A percentile compares a stretch with the other conserved stretches of the same genome.
phyloP scores from a whole-genome alignment of 352 stramenopile genomes.

The Phytopythium sindhum region DNA sequence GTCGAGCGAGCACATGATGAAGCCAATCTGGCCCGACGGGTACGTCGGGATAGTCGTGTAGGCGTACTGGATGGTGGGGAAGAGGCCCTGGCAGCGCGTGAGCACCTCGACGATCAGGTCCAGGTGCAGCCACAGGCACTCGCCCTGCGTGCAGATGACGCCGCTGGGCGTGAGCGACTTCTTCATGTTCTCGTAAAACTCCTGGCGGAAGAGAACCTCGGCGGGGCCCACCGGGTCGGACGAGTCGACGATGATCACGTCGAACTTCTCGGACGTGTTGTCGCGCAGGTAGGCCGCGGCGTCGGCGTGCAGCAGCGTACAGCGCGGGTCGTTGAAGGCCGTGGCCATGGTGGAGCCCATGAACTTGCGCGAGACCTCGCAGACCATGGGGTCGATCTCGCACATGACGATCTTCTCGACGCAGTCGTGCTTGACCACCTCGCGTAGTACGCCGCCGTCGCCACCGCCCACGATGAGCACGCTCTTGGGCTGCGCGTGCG shows the following conservation, averaged over 20 bases:
- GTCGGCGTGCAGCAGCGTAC: constrained; percentile 93
- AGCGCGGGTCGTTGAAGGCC: constrained; percentile 94
- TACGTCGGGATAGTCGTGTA: constrained; percentile 99
- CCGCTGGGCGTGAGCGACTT: constrained; percentile 82
- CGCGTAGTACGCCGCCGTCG: constrained; percentile 96
- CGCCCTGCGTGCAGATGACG: constrained; percentile 91
- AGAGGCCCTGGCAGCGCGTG: constrained; percentile 85
- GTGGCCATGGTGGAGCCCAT: constrained; percentile 88
- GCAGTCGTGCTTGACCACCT: constrained; percentile 92
- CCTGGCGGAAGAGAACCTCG: constrained; percentile 92
- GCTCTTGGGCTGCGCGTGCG: constrained; percentile 93
- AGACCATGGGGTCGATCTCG: constrained; percentile 99
- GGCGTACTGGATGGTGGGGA: constrained; percentile 96
- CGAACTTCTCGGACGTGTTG: constrained; percentile 86
- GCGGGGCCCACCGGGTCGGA: constrained; percentile 94
- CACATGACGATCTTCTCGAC: constrained; percentile 98
- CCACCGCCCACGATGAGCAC: constrained; percentile 98
- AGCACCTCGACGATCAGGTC: constrained; percentile 96
- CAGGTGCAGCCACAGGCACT: constrained; percentile 98
- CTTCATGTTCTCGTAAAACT: constrained; percentile 95
- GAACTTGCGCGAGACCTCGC: constrained; percentile 94
- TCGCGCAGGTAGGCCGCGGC: constrained; percentile 87
- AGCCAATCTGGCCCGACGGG: constrained; percentile 98
- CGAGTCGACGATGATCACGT: constrained; percentile 97
- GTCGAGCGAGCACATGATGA: constrained; percentile 91